Conservation (phyloP, 106 monocot genomes). For the Acorus calamus region DNA sequence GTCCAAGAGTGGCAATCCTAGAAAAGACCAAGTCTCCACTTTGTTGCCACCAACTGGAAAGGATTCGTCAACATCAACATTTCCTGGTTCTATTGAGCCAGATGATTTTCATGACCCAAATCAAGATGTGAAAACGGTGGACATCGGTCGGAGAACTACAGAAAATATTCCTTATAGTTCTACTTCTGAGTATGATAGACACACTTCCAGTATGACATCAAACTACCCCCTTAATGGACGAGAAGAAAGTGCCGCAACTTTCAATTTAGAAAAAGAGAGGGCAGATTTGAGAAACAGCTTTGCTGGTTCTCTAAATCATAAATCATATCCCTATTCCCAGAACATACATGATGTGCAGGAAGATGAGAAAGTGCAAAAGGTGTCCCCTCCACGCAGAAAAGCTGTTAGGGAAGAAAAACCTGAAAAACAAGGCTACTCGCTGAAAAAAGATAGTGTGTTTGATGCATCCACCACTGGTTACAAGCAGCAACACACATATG, state of each 20-base stretch:
- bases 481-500: slow-evolving; percentile 25
- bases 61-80: slow-evolving; percentile 2
- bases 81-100: background rate
- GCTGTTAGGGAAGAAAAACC: slow-evolving; percentile 43
- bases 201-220: background rate
- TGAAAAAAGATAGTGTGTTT: slow-evolving; percentile 34
- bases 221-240: background rate
- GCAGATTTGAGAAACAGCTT: slow-evolving; percentile 4
- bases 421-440: slow-evolving; percentile 45
- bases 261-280: too few relatives aligned
- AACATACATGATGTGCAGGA: slow-evolving; percentile 35
- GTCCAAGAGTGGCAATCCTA: slow-evolving; percentile 10
- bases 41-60: background rate
- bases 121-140: background rate
- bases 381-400: slow-evolving; percentile 77
- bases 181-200: background rate
- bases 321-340: slow-evolving; percentile 19
- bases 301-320: slow-evolving; percentile 15
- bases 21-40: slow-evolving; percentile 7
- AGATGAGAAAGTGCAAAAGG: slow-evolving; percentile 63
- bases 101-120: slow-evolving; percentile 1
- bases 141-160: background rate
- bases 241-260: slow-evolving; percentile 2
- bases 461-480: slow-evolving; percentile 21
- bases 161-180: slow-evolving; percentile 3